A percentile compares a stretch with the other conserved stretches of the same genome.
Evolutionary conservation across 768 basidiomycete genomes (phyloP).

Genomic region (Vararia minispora): DNA sequence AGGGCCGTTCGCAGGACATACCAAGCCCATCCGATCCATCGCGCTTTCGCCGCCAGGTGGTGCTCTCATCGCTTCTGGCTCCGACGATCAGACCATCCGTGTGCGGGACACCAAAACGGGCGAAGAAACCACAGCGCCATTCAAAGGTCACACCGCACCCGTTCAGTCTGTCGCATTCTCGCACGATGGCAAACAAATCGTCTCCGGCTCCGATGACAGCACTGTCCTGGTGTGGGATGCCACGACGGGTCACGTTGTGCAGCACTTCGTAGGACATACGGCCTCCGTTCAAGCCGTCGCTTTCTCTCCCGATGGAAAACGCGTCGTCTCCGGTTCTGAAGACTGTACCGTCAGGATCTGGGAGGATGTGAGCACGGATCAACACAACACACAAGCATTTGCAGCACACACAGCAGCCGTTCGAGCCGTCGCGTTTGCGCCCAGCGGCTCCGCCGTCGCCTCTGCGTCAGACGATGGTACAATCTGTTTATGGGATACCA

Average conservation of each 20-base stretch:
- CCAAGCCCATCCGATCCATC: slow-evolving; percentile 38
- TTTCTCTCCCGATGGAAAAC: slow-evolving; percentile 4
- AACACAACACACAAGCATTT: not conserved
- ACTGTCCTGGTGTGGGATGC: not conserved
- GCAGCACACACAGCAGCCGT: not conserved
- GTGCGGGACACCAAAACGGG: slow-evolving; percentile 8
- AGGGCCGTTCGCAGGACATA: slow-evolving; percentile 33
- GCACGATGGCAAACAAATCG: not conserved
- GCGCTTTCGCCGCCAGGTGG: slow-evolving; percentile 38
- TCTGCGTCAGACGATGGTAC: not conserved
- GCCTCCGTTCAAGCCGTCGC: not conserved
- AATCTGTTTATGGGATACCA: slow-evolving; percentile 7
- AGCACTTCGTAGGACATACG: not conserved
- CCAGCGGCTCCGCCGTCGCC: slow-evolving; percentile 2
- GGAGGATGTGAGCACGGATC: no score
- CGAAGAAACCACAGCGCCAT: slow-evolving; percentile 3
- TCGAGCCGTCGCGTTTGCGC: slow-evolving; percentile 1
- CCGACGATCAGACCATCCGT: slow-evolving; percentile 4
- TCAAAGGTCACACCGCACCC: slow-evolving; percentile 2
- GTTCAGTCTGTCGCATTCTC: slow-evolving; percentile 4
- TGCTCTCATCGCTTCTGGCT: slow-evolving; percentile 19
- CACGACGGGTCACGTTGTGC: not conserved
- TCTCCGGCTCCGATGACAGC: not conserved
- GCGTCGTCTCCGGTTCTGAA: slow-evolving; percentile 24
- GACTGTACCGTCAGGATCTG: slow-evolving; percentile 14